Evolutionary conservation across 1,284 basidiomycete species (phyloP), one percentile per base, ranked within the genome.

Genomic region (Tilletiaria anomala): DNA sequence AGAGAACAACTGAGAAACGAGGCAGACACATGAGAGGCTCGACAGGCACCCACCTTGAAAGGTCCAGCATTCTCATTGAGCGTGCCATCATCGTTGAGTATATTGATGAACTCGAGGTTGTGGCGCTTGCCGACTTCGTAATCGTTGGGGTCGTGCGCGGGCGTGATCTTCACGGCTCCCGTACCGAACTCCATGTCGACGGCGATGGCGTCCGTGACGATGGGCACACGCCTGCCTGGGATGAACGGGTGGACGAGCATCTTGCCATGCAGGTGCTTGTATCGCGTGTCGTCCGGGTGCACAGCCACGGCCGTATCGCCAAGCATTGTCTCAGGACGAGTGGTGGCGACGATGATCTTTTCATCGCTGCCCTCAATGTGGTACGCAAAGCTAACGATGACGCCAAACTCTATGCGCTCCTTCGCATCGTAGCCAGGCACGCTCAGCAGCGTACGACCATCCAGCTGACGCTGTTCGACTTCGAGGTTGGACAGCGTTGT

Each of bases 161-260:
- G 93, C 0, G 93, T 97, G 66, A 97, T 97, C 73, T 99, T 97
- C 46, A 97, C 91, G 4, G 91, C 93, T 70, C 93, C 93, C 19
- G 93, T 99, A 42, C 93, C 93, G 56, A 97, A 96, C 31, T 77
- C 76, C 80, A 88, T 94, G 68, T 97, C 91, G 51, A 94, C 91
- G 42, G 75, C 73, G 58, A 85, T 80, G 32, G 75, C 71, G 65
- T 97, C 93, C 32, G 79, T 75, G 45, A 99, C 73, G 67, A 97
- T 93, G 17, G 87, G 88, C 43, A 97, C 76, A 32, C 79, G 77
- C 40, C 93, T 80, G 51, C 79, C 72, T 8, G 68, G 55, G 45
- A 89, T 71, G 73, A 99, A 96, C 2, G 93, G 93, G 69, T 97
- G 93, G 3, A 76, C 68, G 29, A 78, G 86, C 56, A 80, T 86